phyloP scores from a whole-genome alignment of 257 asterid genomes.

The Lavandula angustifolia region DNA sequence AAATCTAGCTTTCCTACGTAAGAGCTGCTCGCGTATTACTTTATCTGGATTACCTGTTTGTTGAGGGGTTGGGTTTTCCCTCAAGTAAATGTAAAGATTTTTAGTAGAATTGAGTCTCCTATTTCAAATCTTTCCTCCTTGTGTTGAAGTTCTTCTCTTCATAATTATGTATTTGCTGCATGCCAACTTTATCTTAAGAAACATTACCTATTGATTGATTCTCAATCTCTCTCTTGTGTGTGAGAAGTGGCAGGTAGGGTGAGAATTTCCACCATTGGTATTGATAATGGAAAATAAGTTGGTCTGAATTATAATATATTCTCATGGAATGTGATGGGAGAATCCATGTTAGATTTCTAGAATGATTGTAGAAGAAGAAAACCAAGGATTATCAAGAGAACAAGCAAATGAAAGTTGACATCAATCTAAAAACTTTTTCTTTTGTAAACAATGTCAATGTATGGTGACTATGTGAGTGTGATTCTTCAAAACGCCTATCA shows the following conservation, averaged over 20 bases:
- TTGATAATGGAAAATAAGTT: conserved; percentile 15
- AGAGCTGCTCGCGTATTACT: not conserved
- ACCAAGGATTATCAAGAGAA: too few relatives aligned
- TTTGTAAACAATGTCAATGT: conserved; percentile 2
- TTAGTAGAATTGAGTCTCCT: conserved; percentile 8
- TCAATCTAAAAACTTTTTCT: not conserved
- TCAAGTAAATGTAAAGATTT: conserved; percentile 33
- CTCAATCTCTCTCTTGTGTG: conserved; percentile 1
- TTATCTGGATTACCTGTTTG: conserved; percentile 8
- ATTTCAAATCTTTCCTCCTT: not conserved
- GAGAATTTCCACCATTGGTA: not conserved
- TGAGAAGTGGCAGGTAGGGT: too few relatives aligned
- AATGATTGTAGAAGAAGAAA: not conserved
- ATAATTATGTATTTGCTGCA: conserved; percentile 4
- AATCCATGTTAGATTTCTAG: conserved; percentile 5
- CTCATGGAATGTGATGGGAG: not conserved
- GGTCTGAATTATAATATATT: not conserved
- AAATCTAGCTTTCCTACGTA: conserved; percentile 26
- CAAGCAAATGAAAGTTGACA: not conserved
- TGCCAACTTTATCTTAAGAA: conserved; percentile 23
- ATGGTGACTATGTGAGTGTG: not conserved
- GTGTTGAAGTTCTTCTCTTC: conserved; percentile 17
- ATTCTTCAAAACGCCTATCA: not conserved
- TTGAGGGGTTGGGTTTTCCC: conserved; percentile 2
- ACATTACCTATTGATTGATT: not conserved